phyloP scores from a whole-genome alignment of 352 stramenopile species.

The Phytophthora rubi region DNA sequence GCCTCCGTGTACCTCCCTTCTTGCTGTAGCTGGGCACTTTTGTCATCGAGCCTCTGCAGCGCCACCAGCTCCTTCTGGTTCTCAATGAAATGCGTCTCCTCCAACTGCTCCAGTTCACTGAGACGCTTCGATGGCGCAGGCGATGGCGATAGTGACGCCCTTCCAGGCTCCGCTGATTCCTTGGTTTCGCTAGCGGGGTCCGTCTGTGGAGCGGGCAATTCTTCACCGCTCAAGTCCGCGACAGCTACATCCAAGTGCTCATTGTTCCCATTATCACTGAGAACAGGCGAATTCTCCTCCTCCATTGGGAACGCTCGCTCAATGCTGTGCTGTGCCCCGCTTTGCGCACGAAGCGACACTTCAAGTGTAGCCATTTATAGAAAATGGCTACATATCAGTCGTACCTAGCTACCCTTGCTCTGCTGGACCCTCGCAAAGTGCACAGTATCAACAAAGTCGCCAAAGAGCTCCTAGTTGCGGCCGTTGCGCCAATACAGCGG shows the following conservation, averaged over 20 bases:
- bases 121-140: conserved; percentile 14
- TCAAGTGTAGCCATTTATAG: conserved; percentile 7
- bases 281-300: not conserved
- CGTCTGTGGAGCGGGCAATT: conserved; percentile 10
- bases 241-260: conserved; percentile 12
- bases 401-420: not conserved
- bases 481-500: not conserved
- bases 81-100: conserved; percentile 64
- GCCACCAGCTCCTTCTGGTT: conserved; percentile 89
- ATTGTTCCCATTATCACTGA: not conserved
- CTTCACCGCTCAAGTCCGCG: not conserved
- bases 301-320: not conserved
- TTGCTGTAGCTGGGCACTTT: conserved; percentile 90
- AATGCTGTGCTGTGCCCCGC: not conserved
- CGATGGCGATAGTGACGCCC: conserved; percentile 5
- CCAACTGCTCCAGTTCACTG: conserved; percentile 29
- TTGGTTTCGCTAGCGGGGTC: conserved; percentile 8
- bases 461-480: not conserved
- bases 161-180: not conserved
- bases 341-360: not conserved
- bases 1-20: conserved; percentile 93
- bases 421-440: not conserved
- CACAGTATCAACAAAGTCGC: not conserved
- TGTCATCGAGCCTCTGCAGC: conserved; percentile 91
- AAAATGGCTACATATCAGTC: not conserved